Percentiles rank a stretch among this genome's conserved stretches.
phyloP scores from a whole-genome alignment of 495 filamentous ascomycete species.

The Neurospora sp. region DNA sequence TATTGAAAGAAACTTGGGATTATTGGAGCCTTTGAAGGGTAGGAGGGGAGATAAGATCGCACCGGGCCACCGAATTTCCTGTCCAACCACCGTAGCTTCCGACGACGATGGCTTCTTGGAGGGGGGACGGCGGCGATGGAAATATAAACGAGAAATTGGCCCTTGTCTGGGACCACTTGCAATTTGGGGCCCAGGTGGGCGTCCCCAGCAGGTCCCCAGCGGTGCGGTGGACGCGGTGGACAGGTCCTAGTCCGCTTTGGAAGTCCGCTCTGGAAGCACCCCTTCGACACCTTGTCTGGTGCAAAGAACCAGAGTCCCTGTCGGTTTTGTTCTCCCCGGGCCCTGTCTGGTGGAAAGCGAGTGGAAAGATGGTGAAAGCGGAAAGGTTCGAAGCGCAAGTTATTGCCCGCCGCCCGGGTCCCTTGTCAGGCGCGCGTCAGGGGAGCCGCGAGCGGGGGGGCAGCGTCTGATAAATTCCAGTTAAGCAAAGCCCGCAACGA shows the following conservation, averaged over 20 bases:
- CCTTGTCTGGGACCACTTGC: background rate
- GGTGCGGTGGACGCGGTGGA: background rate
- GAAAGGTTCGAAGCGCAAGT: background rate
- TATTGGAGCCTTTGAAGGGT: background rate
- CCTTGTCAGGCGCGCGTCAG: background rate
- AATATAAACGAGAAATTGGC: constrained; percentile 1
- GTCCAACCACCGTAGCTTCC: background rate
- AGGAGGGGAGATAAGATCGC: background rate
- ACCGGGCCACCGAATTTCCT: background rate
- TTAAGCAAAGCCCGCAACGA: background rate
- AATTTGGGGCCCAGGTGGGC: background rate
- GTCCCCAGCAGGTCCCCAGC: background rate
- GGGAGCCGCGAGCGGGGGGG: background rate
- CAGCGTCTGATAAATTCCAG: background rate
- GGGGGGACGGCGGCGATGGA: background rate
- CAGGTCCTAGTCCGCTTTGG: background rate
- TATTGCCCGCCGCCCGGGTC: background rate
- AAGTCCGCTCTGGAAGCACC: background rate
- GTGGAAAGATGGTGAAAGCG: background rate
- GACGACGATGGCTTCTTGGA: background rate
- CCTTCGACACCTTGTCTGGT: background rate
- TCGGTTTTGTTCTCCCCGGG: background rate
- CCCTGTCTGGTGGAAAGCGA: background rate
- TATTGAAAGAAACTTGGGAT: constrained; percentile 5
- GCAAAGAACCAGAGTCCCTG: background rate